Evolutionary conservation across 768 basidiomycete genomes (phyloP).

Genomic region (Terana coerulea): DNA sequence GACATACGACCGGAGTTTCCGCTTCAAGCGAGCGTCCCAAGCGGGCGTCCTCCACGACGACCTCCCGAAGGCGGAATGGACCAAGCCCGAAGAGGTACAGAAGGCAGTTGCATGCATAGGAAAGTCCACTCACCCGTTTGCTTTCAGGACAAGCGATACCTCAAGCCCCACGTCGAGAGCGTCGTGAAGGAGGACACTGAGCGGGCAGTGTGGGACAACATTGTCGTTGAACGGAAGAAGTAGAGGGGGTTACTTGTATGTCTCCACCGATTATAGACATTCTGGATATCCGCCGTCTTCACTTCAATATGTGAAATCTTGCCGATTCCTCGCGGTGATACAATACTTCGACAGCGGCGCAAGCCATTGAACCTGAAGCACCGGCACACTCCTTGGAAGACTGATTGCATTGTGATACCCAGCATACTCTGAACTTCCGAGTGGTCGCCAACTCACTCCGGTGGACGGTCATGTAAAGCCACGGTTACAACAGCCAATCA

Average conservation of each 20-base stretch:
- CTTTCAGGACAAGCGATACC: conserved; percentile 83
- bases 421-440: too few relatives aligned
- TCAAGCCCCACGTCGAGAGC: conserved; percentile 70
- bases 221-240: conserved; percentile 61
- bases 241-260: neutral
- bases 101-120: neutral
- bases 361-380: too few relatives aligned
- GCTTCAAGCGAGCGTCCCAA: conserved; percentile 82
- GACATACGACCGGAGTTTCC: conserved; percentile 86
- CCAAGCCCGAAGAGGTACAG: conserved; percentile 66
- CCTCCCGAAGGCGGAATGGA: conserved; percentile 82
- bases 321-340: too few relatives aligned
- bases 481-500: too few relatives aligned
- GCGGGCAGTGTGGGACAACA: conserved; percentile 75
- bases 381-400: too few relatives aligned
- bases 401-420: too few relatives aligned
- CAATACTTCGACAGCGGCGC: too few relatives aligned
- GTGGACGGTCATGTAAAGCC: too few relatives aligned
- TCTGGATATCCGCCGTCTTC: too few relatives aligned
- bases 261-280: neutral
- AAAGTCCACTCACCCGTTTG: neutral
- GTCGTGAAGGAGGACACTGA: conserved; percentile 76
- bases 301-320: too few relatives aligned
- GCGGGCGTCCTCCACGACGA: conserved; percentile 73
- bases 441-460: too few relatives aligned